phyloP scores from a whole-genome alignment of 345 rosid species.

The Populus pruinosa region DNA sequence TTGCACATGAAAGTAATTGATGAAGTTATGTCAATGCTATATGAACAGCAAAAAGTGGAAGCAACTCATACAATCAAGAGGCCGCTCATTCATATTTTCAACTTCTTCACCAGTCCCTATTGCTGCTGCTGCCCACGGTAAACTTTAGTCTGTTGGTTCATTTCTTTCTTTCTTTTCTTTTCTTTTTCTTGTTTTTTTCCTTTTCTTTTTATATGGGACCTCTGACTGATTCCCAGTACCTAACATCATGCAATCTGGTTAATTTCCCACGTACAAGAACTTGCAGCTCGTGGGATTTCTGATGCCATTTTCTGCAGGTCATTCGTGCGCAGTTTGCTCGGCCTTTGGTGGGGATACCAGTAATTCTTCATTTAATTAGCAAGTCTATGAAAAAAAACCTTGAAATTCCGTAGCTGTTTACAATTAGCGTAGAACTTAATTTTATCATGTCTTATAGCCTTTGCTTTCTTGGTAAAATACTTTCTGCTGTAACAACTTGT shows the following conservation, averaged over 20 bases:
- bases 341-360: not conserved
- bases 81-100: constrained; percentile 90
- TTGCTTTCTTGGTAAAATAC: not conserved
- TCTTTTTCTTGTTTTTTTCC: too few species aligned
- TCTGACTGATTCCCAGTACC: not conserved
- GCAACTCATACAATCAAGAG: constrained; percentile 83
- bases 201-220: not conserved
- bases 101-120: constrained; percentile 74
- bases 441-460: not conserved
- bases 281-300: not conserved
- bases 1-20: not conserved
- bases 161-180: too few species aligned
- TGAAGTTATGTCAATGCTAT: constrained; percentile 1
- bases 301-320: not conserved
- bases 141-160: constrained; percentile 3
- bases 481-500: constrained; percentile 17
- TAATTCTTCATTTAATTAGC: not conserved
- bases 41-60: constrained; percentile 79
- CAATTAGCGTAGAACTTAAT: not conserved
- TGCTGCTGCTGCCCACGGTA: constrained; percentile 86
- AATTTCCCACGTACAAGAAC: constrained; percentile 2
- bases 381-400: not conserved
- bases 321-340: not conserved
- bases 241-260: not conserved
- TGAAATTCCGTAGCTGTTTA: too few species aligned